Conservation (phyloP, 352 stramenopile genomes). For the Globisporangium paddicum region DNA sequence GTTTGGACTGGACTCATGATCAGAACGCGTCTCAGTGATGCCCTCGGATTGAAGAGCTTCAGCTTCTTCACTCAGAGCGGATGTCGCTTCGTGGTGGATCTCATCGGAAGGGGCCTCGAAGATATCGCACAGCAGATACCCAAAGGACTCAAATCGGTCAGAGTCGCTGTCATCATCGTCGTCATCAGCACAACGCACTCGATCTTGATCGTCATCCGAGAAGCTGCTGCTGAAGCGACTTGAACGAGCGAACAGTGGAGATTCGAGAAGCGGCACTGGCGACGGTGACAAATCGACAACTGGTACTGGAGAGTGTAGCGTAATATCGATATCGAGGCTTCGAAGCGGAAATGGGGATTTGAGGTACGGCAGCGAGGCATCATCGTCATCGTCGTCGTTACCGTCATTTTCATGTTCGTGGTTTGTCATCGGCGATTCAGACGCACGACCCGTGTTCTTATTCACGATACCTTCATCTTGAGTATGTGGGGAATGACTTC, state of each 20-base stretch:
- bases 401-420: not conserved
- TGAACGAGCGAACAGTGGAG: not conserved
- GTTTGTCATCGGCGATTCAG: not conserved
- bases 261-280: conserved; percentile 14
- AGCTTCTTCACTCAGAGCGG: no score
- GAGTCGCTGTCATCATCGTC: conserved; percentile 7
- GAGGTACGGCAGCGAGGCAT: not conserved
- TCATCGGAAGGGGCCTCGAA: conserved; percentile 12
- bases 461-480: not conserved
- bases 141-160: conserved; percentile 34
- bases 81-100: not conserved
- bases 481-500: not conserved
- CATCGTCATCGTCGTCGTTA: not conserved
- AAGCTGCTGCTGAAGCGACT: conserved; percentile 7
- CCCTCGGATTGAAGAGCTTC: no score
- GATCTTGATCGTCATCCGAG: not conserved
- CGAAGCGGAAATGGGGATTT: not conserved
- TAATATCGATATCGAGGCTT: not conserved
- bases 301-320: not conserved
- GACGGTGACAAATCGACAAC: conserved; percentile 8
- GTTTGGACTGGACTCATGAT: not conserved
- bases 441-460: not conserved
- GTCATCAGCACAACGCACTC: not conserved
- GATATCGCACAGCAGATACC: conserved; percentile 24
- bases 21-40: not conserved